Conservation (phyloP, 202 grass and related monocot species). For the Musa balbisiana region DNA sequence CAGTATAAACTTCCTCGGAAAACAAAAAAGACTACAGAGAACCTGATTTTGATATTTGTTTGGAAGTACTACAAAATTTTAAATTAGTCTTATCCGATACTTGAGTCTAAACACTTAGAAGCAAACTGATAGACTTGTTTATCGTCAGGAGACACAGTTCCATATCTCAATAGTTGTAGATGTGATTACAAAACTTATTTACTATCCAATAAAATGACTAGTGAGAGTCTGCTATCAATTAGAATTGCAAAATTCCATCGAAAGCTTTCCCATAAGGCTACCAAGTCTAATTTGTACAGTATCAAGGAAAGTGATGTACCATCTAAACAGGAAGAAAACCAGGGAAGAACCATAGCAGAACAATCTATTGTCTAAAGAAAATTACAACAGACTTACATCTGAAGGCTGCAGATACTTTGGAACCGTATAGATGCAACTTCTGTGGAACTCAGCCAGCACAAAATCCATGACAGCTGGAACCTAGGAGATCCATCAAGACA, state of each 20-base stretch:
- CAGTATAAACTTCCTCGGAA: not conserved
- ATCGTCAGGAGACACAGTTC: not conserved
- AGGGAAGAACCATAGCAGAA: not conserved
- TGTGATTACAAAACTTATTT: not conserved
- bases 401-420: slow-evolving; percentile 85
- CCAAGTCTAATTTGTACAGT: not conserved
- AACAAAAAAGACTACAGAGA: not conserved
- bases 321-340: not conserved
- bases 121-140: not conserved
- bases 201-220: not conserved
- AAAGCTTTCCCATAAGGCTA: not conserved
- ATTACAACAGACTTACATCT: slow-evolving; percentile 53
- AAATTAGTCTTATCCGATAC: not conserved
- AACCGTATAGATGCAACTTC: slow-evolving; percentile 84
- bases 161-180: not conserved
- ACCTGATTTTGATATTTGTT: not conserved
- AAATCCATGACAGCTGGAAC: slow-evolving; percentile 72
- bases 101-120: not conserved
- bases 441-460: slow-evolving; percentile 83
- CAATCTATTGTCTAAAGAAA: slow-evolving; percentile 5
- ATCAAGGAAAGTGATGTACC: not conserved
- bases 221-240: not conserved
- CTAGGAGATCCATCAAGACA: slow-evolving; percentile 32
- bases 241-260: not conserved
- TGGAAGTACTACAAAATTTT: not conserved